Conservation (phyloP, 2,329 filamentous ascomycete genomes). For the Trichoderma koningiopsis region DNA sequence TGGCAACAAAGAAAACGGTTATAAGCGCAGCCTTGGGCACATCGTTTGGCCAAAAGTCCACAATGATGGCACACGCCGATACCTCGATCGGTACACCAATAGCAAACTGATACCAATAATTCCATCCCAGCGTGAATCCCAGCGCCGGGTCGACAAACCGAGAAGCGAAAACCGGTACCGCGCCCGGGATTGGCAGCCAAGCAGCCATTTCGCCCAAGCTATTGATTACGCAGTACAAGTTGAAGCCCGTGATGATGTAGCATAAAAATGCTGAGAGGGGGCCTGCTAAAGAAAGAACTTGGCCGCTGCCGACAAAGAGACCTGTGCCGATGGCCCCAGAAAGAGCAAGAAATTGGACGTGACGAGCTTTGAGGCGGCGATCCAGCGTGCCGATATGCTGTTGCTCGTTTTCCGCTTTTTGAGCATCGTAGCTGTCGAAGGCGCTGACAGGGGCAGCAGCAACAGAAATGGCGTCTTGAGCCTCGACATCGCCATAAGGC, state of each 20-base stretch:
- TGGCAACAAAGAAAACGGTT: constrained; percentile 42
- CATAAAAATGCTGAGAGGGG: constrained; percentile 46
- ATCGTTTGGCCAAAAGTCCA: constrained; percentile 47
- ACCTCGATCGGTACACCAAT: constrained; percentile 53
- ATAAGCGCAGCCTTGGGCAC: constrained; percentile 39
- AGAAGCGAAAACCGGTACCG: constrained; percentile 52
- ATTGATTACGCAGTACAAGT: constrained; percentile 52
- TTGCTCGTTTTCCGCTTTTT: constrained; percentile 28
- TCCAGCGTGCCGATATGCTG: constrained; percentile 42
- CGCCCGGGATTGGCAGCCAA: constrained; percentile 61
- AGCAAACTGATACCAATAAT: constrained; percentile 55
- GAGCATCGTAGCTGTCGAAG: not conserved
- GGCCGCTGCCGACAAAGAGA: constrained; percentile 48
- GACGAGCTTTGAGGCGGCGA: constrained; percentile 44
- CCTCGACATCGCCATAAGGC: constrained; percentile 18
- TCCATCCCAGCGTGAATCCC: constrained; percentile 54
- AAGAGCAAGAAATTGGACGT: constrained; percentile 47
- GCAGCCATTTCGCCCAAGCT: constrained; percentile 61
- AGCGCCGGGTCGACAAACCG: constrained; percentile 50
- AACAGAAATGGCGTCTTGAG: constrained; percentile 19
- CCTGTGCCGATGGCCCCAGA: constrained; percentile 48
- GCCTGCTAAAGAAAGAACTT: constrained; percentile 46
- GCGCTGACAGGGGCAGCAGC: constrained; percentile 4
- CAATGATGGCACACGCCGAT: constrained; percentile 49
- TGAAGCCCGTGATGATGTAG: constrained; percentile 48